Conservation (phyloP, 176 grass and related monocot genomes). For the Oryza nivara region DNA sequence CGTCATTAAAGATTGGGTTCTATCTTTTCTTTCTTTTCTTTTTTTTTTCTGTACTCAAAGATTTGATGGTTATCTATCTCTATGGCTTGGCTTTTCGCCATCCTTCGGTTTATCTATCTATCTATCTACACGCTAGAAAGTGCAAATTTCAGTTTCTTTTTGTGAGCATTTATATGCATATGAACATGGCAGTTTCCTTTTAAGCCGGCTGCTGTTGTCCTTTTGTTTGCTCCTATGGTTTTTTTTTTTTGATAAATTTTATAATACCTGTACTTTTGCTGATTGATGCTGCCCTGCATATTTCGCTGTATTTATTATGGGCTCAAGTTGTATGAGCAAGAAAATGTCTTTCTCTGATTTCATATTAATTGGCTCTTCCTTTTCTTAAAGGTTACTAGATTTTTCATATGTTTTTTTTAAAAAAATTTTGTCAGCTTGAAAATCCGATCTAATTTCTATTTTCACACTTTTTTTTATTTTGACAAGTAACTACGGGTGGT, state of each 20-base stretch:
- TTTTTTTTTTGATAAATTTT: not conserved
- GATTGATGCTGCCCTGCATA: not conserved
- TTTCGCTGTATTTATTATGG: too few relatives aligned
- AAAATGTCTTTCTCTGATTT: too few relatives aligned
- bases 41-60: slow-evolving; percentile 13
- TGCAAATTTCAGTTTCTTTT: not conserved
- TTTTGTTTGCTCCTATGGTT: not conserved
- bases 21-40: slow-evolving; percentile 21
- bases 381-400: not conserved
- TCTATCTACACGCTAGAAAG: slow-evolving; percentile 11
- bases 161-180: slow-evolving; percentile 11
- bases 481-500: too few relatives aligned
- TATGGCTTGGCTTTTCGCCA: not conserved
- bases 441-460: not conserved
- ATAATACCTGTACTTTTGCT: not conserved
- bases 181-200: not conserved
- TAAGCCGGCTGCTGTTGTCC: not conserved
- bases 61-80: slow-evolving; percentile 19
- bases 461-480: not conserved
- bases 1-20: slow-evolving; percentile 25
- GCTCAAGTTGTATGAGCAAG: too few relatives aligned
- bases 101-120: not conserved
- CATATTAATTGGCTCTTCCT: not conserved
- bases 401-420: not conserved
- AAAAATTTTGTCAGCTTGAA: not conserved